Conservation (phyloP, 2,329 filamentous ascomycete genomes). For the Chrysoporthe deuterocubensis region DNA sequence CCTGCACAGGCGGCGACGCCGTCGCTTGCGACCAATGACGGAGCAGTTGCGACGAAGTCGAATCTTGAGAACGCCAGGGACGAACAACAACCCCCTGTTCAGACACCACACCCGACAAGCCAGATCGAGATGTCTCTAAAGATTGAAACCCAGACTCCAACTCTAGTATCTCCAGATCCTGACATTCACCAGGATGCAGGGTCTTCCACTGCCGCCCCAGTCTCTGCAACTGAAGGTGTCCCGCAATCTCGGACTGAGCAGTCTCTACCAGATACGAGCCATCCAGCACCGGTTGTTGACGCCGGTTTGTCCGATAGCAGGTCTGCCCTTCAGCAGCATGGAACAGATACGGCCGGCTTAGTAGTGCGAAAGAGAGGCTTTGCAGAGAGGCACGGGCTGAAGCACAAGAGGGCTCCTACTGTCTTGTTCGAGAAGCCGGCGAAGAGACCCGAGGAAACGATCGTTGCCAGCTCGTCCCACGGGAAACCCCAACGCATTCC, state of each 20-base stretch:
- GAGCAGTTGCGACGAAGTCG: not conserved
- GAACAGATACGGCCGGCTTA: not conserved
- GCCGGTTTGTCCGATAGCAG: not conserved
- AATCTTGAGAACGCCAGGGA: not conserved
- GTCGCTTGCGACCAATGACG: not conserved
- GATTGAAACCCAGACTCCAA: not conserved
- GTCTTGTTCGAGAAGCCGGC: slow-evolving; percentile 78
- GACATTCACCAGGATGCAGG: not conserved
- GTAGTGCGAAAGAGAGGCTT: slow-evolving; percentile 18
- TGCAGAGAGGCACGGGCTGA: slow-evolving; percentile 22
- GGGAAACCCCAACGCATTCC: slow-evolving; percentile 39
- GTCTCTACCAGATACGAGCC: not conserved
- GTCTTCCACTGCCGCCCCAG: not conserved
- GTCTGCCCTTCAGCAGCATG: slow-evolving; percentile 5
- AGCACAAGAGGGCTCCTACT: slow-evolving; percentile 69
- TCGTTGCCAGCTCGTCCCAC: slow-evolving; percentile 47
- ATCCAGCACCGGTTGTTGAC: slow-evolving; percentile 10
- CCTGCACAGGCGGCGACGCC: not conserved
- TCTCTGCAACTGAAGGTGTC: not conserved
- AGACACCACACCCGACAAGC: not conserved
- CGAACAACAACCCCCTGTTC: not conserved
- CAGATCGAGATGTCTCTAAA: not conserved
- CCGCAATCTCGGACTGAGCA: slow-evolving; percentile 6
- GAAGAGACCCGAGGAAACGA: slow-evolving; percentile 52
- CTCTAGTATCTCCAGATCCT: not conserved